Percentiles rank a stretch among this genome's conserved stretches.
phyloP scores from a whole-genome alignment of 2,329 filamentous ascomycete species.

The Alternaria sp. region DNA sequence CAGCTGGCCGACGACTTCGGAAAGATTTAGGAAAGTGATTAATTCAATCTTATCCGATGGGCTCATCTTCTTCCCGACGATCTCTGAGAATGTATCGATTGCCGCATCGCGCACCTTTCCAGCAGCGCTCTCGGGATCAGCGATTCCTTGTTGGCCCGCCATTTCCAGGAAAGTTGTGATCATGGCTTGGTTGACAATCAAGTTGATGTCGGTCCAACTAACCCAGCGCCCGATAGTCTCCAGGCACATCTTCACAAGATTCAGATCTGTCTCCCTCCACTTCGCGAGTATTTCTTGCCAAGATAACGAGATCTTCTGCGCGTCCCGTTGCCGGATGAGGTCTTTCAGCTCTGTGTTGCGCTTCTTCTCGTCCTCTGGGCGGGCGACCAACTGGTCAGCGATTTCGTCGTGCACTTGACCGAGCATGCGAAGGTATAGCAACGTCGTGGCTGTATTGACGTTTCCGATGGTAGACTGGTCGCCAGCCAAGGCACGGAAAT shows the following conservation, averaged over 20 bases:
- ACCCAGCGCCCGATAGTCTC: slow-evolving; percentile 97
- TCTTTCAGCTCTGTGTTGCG: slow-evolving; percentile 92
- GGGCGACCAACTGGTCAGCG: slow-evolving; percentile 84
- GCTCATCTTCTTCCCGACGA: slow-evolving; percentile 98
- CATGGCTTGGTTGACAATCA: slow-evolving; percentile 84
- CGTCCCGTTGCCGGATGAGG: slow-evolving; percentile 82
- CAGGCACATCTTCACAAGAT: slow-evolving; percentile 85
- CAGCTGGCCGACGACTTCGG: slow-evolving; percentile 83
- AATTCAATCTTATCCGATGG: slow-evolving; percentile 90
- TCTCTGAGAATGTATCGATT: slow-evolving; percentile 93
- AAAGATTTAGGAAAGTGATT: slow-evolving; percentile 87
- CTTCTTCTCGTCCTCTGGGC: slow-evolving; percentile 79
- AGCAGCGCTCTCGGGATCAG: slow-evolving; percentile 60
- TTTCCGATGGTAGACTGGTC: slow-evolving; percentile 61
- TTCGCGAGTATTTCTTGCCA: slow-evolving; percentile 90
- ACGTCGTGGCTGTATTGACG: slow-evolving; percentile 76
- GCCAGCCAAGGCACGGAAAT: slow-evolving; percentile 79
- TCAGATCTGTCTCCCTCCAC: slow-evolving; percentile 70
- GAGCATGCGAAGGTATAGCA: slow-evolving; percentile 88
- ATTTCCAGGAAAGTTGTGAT: slow-evolving; percentile 84
- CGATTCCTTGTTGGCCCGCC: slow-evolving; percentile 73
- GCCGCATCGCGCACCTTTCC: slow-evolving; percentile 89
- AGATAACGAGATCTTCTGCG: slow-evolving; percentile 82
- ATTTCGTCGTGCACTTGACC: slow-evolving; percentile 96
- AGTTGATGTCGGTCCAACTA: slow-evolving; percentile 96